Evolutionary conservation across 2,329 filamentous ascomycete species (phyloP), one percentile per base, ranked within the genome.

Genomic region (Neofusicoccum umdonicola): DNA sequence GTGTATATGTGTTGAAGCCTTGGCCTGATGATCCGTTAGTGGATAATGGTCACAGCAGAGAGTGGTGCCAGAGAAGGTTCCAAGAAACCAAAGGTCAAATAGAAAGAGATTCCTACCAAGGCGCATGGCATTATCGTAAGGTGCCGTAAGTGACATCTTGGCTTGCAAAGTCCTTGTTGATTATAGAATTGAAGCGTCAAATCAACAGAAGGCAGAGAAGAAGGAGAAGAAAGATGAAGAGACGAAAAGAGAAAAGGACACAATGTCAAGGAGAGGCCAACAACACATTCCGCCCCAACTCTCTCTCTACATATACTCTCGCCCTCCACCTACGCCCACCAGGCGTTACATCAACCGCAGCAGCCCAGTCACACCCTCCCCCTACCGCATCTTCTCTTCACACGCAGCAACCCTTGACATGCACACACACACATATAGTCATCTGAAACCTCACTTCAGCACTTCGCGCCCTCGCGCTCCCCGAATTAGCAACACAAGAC

Each of bases 1-100:
- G 76, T 3, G 76, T 78, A 56, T 77, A 78, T 15, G 77, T 78
- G 47, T 79, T 79, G 69, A 78, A 78, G 57, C 76, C 74, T 66
- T 74, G 72, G 11, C 72, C 72, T 71, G 68, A 65, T 63, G 66
- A 37, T 1, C 5, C 15, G 4, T 58, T 15, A 58, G 31, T n/a
- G 3, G 37, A 34, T 3, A 22, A 22, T 22, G 22, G 3, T 22
- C 22, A 3, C 15, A 39, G 3, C 17, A 34, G n/a, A 61, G 42
- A 44, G 27, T 54, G 63, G 62, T 44, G 22, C 41, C 37, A 7
- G 5, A 42, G 39, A 34, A 17, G 5, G 13, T 4, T 5, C 4
- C 13, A 7, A 39, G 31, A 17, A 44, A 37, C 5, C 9, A 7
- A 27, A 22, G 12, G 7, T 12, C 6, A 17, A 27, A 48, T 5